Conservation (phyloP, 140 eudicot genomes). For the Cichorium intybus region DNA sequence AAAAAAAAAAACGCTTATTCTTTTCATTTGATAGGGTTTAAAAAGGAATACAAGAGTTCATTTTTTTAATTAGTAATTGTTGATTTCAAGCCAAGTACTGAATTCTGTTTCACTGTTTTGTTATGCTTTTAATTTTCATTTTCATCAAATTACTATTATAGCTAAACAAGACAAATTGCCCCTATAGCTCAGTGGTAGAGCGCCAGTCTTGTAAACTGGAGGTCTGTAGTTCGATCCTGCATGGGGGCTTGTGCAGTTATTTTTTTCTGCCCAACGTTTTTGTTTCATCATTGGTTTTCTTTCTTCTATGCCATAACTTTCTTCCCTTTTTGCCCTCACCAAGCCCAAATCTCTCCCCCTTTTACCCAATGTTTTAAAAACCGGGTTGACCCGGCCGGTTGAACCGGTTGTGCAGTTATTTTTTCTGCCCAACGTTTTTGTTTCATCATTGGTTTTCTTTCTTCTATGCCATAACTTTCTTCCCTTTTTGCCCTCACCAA, state of each 20-base stretch:
- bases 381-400: too few species aligned
- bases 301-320: neutral
- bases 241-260: constrained; percentile 36
- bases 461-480: neutral
- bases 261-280: neutral
- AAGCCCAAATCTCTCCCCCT: neutral
- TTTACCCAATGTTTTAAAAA: too few species aligned
- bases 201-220: constrained; percentile 87
- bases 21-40: too few species aligned
- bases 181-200: constrained; percentile 85
- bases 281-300: too few species aligned
- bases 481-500: neutral
- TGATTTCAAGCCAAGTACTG: too few species aligned
- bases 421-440: neutral
- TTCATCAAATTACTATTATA: too few species aligned
- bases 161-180: constrained; percentile 30
- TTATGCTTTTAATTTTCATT: neutral
- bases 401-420: neutral
- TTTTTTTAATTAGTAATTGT: too few species aligned
- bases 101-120: too few species aligned
- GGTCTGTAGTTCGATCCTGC: constrained; percentile 89
- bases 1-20: too few species aligned
- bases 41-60: too few species aligned
- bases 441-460: too few species aligned
- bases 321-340: neutral